A percentile compares a stretch with the other conserved stretches of the same genome.
These are phyloP conservation scores for Lichtheimia corymbifera DNA, from an alignment of 371 early-diverging fungal genomes.

Conservation along the genomic window DNA sequence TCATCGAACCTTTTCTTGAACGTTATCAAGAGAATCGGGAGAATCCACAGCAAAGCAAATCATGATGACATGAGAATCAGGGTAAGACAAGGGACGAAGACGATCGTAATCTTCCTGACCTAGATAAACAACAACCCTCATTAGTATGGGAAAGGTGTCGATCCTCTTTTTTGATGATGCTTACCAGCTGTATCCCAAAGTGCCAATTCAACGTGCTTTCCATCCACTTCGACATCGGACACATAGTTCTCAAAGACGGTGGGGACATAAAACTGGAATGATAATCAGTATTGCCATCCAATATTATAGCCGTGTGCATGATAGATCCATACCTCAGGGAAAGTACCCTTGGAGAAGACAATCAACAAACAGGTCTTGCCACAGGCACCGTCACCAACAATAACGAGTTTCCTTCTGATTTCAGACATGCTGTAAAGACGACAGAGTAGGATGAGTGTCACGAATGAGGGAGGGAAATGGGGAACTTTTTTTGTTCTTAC, in stretches of 20 bases:
- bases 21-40: slow-evolving; percentile 88
- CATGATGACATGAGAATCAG: slow-evolving; percentile 87
- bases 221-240: slow-evolving; percentile 76
- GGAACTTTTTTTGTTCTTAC: neutral
- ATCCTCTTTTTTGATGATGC: slow-evolving; percentile 14
- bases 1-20: slow-evolving; percentile 63
- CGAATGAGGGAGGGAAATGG: neutral
- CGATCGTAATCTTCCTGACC: slow-evolving; percentile 91
- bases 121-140: slow-evolving; percentile 44
- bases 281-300: neutral
- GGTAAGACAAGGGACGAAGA: slow-evolving; percentile 89
- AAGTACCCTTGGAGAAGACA: slow-evolving; percentile 89
- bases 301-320: neutral
- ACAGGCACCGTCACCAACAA: slow-evolving; percentile 97
- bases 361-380: slow-evolving; percentile 98
- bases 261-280: slow-evolving; percentile 74
- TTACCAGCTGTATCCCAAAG: slow-evolving; percentile 98
- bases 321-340: slow-evolving; percentile 82
- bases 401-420: slow-evolving; percentile 93
- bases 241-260: slow-evolving; percentile 97
- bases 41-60: slow-evolving; percentile 85
- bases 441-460: neutral
- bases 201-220: slow-evolving; percentile 48
- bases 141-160: too few species aligned
- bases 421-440: slow-evolving; percentile 63